Base-by-base conservation (phyloP, 805 yeast genomes). In the Candida montana region DNA sequence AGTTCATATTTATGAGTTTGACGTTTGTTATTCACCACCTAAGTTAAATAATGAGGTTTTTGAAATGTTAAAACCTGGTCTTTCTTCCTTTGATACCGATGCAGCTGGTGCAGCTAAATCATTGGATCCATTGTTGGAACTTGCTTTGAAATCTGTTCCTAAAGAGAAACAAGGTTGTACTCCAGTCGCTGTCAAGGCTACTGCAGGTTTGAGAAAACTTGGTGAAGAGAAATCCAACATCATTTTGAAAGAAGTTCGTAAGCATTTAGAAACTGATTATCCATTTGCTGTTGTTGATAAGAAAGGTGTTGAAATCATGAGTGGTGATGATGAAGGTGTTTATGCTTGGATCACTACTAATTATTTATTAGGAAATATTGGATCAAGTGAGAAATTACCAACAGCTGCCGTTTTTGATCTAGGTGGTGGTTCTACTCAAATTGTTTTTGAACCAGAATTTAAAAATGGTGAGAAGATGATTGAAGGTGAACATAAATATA, bases 341-440 rank as follows among this genome's bases (percentile, higher is more conserved):
- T 93, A 79, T 59, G 99, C 99, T 1, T 93, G 99, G 99, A 84
- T 93, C 62, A 93, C 99, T 21, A 81, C 96, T 38, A 93, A 93
- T 68, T 93, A 81, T 62, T 69, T 93, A 50, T 73, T 91, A 53
- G 98, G 97, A 32, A 93, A 91, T 68, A 91, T 93, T 61, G 99
- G 98, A 13, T 62, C 79, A 18, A 61, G 64, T 26, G 81, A 77
- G 31, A 83, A 82, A 63, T 61, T 67, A 20, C 89, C 95, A 24
- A 93, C 99, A 11, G 95, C 95, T 37, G 99, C 98, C 18, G 95
- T 93, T 10, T 93, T 93, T 58, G 99, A 93, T 63, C 75, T 93
- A 46, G 99, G 99, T 54, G 99, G 99, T 57, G 98, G 98, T 4
- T 88, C 97, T 7, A 93, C 99, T 12, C 99, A 95, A 68, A 89